Conservation (phyloP, 768 basidiomycete genomes). For the Holtermannia corniformis region DNA sequence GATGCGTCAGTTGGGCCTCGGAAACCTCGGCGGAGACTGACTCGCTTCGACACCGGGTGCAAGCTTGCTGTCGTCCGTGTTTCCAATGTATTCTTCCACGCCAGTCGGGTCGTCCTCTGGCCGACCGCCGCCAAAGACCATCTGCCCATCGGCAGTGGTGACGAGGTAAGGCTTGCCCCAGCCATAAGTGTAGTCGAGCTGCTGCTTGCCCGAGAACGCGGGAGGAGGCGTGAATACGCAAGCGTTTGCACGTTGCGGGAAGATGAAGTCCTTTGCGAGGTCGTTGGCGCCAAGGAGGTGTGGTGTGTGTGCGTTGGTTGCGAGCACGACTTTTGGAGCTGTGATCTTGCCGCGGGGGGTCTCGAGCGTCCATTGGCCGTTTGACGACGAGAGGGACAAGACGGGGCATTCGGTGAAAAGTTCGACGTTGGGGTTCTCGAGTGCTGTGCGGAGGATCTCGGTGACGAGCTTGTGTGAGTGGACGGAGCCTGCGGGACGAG, state of each 20-base stretch:
- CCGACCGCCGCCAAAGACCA: background rate
- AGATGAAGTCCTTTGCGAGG: background rate
- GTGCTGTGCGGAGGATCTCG: constrained; percentile 1
- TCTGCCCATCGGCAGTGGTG: background rate
- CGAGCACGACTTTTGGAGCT: constrained; percentile 63
- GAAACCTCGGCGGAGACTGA: background rate
- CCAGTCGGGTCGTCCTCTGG: background rate
- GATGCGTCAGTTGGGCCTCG: background rate
- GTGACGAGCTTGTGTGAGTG: constrained; percentile 13
- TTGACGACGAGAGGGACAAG: background rate
- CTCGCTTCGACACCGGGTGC: background rate
- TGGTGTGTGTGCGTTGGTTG: constrained; percentile 72
- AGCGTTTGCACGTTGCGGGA: background rate
- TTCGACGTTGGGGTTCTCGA: background rate
- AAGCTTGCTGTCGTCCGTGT: background rate
- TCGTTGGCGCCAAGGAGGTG: constrained; percentile 48
- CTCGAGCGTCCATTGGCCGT: constrained; percentile 47
- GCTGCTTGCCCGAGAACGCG: background rate
- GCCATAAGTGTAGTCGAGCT: background rate
- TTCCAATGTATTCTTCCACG: background rate
- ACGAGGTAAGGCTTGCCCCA: background rate
- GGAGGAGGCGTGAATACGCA: background rate
- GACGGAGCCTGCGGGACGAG: constrained; percentile 7
- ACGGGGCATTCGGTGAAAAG: background rate
- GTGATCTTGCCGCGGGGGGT: constrained; percentile 58